Base-by-base conservation (phyloP, 2,329 filamentous ascomycete species). In the Aureobasidium leucospermi region DNA sequence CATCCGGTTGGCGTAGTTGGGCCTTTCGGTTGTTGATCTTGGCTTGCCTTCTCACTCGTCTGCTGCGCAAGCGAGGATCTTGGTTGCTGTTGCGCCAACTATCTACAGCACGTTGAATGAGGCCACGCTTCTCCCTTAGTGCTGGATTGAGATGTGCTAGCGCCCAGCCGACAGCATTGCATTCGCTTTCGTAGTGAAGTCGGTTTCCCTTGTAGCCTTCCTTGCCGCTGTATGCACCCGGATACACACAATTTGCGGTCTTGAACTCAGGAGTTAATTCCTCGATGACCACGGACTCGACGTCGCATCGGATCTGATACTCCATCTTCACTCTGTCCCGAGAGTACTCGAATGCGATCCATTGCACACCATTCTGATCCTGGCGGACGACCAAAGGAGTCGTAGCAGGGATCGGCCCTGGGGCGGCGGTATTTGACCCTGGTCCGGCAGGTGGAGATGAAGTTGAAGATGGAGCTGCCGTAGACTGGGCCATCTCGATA, bases 41-140 rank as follows among this genome's bases (percentile, higher is more conserved):
- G 59, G 92, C 92, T 89, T 96, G 94, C 65, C 94, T 85, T 65
- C 94, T 86, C 60, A 99, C 94, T 67, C 94, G 83, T 73, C 94
- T 83, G 75, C 93, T 97, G 71, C 94, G 85, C 70, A 97, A 79
- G 66, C 92, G 84, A 52, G 90, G 90, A 68, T 99, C 94, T 76
- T 96, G 91, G 76, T 97, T 97, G 81, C 93, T 97, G 78, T 99
- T 99, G 63, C 94, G 84, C 94, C 94, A 97, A 78, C 92, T 96
- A 75, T 99, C 94, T 46, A 99, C 94, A 1, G 94, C 94, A 65
- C 94, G 84, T 78, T 99, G 94, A 66, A 99, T 99, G 62, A 99
- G 81, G 7, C 94, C 94, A 67, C 94, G 85, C 80, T 97, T 97
- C 66, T 93, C 93, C 64, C 93, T 85, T 61, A 97, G 81, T 60